Conservation (phyloP, 352 stramenopile genomes). For the Globisporangium viniferum region DNA sequence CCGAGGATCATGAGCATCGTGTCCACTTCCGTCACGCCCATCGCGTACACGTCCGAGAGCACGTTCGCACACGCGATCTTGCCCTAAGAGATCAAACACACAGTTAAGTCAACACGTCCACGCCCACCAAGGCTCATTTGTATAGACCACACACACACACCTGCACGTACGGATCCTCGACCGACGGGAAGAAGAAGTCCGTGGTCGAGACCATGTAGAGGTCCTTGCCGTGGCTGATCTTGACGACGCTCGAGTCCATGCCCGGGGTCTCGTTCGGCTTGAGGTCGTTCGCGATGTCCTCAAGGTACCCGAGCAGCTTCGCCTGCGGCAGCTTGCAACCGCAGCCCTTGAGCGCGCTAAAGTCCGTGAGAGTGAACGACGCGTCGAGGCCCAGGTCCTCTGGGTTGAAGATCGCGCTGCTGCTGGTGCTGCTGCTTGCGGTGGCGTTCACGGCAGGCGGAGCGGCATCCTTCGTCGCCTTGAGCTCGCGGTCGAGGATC, state of each 20-base stretch:
- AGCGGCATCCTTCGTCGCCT: slow-evolving; percentile 6
- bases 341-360: slow-evolving; percentile 92
- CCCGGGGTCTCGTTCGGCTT: slow-evolving; percentile 90
- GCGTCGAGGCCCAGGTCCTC: slow-evolving; percentile 55
- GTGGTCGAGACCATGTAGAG: slow-evolving; percentile 92
- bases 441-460: slow-evolving; percentile 4
- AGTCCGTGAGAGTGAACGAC: slow-evolving; percentile 83
- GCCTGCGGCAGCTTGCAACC: slow-evolving; percentile 94
- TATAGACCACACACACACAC: slow-evolving; percentile 2
- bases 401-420: slow-evolving; percentile 43
- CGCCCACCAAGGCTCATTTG: not conserved
- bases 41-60: slow-evolving; percentile 93
- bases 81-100: slow-evolving; percentile 39
- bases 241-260: slow-evolving; percentile 90
- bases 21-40: slow-evolving; percentile 92
- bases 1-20: slow-evolving; percentile 95
- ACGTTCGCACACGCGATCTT: slow-evolving; percentile 95
- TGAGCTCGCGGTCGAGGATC: slow-evolving; percentile 64
- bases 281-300: slow-evolving; percentile 85
- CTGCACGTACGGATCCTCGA: slow-evolving; percentile 92
- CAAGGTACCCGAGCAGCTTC: slow-evolving; percentile 92
- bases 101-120: not conserved
- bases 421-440: not conserved
- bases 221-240: slow-evolving; percentile 78
- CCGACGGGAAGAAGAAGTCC: slow-evolving; percentile 95